Conservation (phyloP, 805 yeast species). For the Candida endomychidarum region DNA sequence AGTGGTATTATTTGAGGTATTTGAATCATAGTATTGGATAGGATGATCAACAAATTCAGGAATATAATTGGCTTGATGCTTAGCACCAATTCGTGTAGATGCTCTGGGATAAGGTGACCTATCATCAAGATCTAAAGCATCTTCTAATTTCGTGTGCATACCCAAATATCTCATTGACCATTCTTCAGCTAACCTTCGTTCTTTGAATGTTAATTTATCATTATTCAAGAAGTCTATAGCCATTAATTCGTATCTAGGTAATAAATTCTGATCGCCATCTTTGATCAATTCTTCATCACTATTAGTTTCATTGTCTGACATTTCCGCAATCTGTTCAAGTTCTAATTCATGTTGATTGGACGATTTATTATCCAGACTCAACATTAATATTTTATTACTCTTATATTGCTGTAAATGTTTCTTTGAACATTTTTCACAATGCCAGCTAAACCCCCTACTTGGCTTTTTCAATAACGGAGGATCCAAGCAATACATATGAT, state of each 20-base stretch:
- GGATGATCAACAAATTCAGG: conserved; percentile 56
- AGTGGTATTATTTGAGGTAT: conserved; percentile 16
- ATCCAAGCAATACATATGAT: conserved; percentile 80
- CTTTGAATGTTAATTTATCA: conserved; percentile 44
- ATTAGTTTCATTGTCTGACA: conserved; percentile 15
- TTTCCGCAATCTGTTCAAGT: background rate
- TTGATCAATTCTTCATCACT: conserved; percentile 4
- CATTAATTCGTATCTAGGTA: conserved; percentile 57
- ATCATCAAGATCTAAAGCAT: conserved; percentile 74
- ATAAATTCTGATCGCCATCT: conserved; percentile 10
- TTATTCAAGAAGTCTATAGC: conserved; percentile 53
- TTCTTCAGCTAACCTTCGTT: conserved; percentile 60
- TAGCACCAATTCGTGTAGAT: conserved; percentile 70
- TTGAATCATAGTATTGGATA: conserved; percentile 60
- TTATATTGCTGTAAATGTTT: conserved; percentile 48
- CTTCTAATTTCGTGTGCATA: conserved; percentile 69
- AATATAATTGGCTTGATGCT: conserved; percentile 68
- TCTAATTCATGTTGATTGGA: conserved; percentile 38
- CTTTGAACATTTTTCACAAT: conserved; percentile 77
- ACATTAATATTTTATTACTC: conserved; percentile 39
- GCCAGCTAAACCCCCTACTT: conserved; percentile 86
- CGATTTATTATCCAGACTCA: conserved; percentile 42
- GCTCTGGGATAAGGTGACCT: conserved; percentile 76
- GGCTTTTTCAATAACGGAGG: conserved; percentile 84
- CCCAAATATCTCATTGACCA: conserved; percentile 86